phyloP scores from a whole-genome alignment of 169 alveolate species.

The Theileria orientalis region DNA sequence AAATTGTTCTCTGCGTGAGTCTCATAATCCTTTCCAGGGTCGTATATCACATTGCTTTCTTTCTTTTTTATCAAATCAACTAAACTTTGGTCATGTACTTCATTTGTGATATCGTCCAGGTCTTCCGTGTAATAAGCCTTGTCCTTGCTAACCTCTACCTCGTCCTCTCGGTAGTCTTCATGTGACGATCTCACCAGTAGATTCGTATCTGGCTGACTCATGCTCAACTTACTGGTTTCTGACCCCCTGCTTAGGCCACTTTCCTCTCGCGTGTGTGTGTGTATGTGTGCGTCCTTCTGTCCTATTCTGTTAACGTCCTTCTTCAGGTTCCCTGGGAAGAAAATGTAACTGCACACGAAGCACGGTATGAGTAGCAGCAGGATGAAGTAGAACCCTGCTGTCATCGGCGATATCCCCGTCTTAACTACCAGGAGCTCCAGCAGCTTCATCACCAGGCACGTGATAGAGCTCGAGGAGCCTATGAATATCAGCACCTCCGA shows the following conservation, averaged over 20 bases:
- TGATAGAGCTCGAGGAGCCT: slow-evolving; percentile 38
- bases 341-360: neutral
- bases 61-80: neutral
- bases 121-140: no score
- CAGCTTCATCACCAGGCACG: slow-evolving; percentile 45
- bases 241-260: neutral
- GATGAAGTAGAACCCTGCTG: slow-evolving; percentile 11
- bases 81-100: neutral
- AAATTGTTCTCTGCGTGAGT: no score
- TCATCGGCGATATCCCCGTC: slow-evolving; percentile 12
- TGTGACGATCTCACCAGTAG: neutral
- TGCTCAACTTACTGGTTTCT: neutral
- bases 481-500: slow-evolving; percentile 16
- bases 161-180: neutral
- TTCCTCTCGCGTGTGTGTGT: neutral
- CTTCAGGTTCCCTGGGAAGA: slow-evolving; percentile 21
- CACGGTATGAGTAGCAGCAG: slow-evolving; percentile 23
- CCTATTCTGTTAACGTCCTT: slow-evolving; percentile 3
- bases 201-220: neutral
- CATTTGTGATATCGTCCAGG: neutral
- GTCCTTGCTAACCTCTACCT: neutral
- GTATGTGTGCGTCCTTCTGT: neutral
- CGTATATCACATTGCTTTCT: neutral
- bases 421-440: slow-evolving; percentile 9
- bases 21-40: no score